Conservation (phyloP, 2,329 filamentous ascomycete genomes). For the Cladosporium colombiae region DNA sequence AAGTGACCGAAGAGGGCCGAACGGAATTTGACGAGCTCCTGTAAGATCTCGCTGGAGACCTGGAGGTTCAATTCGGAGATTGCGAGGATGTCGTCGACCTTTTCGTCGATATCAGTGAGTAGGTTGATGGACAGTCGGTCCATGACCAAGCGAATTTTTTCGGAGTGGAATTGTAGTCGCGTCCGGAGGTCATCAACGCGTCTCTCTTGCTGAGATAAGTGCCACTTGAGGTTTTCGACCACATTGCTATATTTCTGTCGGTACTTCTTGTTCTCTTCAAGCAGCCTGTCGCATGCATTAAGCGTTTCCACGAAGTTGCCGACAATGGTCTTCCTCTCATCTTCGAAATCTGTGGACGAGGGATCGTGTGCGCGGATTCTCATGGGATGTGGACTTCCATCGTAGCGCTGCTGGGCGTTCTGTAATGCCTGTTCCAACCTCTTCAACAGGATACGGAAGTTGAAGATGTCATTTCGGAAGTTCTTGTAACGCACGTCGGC, state of each 20-base stretch:
- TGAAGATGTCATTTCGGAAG: conserved; percentile 28
- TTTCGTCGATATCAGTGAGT: neutral
- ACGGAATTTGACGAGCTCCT: neutral
- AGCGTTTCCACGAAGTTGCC: neutral
- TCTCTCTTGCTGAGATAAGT: conserved; percentile 20
- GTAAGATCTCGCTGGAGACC: neutral
- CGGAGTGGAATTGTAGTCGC: conserved; percentile 27
- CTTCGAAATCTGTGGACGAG: neutral
- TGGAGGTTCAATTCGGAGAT: neutral
- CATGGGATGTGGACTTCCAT: neutral
- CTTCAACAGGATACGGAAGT: conserved; percentile 25
- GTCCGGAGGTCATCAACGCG: conserved; percentile 25
- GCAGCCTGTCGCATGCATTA: conserved; percentile 27
- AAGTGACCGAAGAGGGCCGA: neutral
- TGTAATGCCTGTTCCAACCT: conserved; percentile 23
- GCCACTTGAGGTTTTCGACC: conserved; percentile 25
- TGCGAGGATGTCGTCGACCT: neutral
- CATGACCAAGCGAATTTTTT: conserved; percentile 8
- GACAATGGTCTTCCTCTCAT: neutral
- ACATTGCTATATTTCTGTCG: conserved; percentile 23
- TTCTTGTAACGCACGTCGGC: conserved; percentile 27
- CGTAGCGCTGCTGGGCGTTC: conserved; percentile 18
- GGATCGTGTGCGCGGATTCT: neutral
- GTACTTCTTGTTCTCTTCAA: conserved; percentile 26
- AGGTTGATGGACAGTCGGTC: neutral